Conservation (phyloP, 2,329 filamentous ascomycete genomes). For the Scytalidium sp. region DNA sequence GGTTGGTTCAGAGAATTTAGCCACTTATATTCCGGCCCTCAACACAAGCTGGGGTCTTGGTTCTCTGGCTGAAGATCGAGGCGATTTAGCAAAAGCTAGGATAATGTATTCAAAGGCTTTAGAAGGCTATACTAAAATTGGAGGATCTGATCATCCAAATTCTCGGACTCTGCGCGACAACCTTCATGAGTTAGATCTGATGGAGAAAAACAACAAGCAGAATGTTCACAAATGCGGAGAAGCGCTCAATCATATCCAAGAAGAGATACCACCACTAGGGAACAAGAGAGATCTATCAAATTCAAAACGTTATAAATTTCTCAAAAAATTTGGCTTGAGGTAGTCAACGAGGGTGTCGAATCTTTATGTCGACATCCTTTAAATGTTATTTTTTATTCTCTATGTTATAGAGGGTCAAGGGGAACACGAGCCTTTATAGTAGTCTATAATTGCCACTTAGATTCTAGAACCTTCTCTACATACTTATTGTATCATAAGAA, state of each 20-base stretch:
- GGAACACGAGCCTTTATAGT: neutral
- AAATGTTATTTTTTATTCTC: no score
- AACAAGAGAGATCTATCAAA: neutral
- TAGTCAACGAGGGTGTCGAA: neutral
- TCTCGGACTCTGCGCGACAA: conserved; percentile 7
- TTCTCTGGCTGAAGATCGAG: conserved; percentile 24
- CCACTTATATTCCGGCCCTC: neutral
- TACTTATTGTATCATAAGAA: no score
- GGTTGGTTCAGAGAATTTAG: conserved; percentile 2
- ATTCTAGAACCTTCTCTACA: neutral
- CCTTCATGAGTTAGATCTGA: conserved; percentile 8
- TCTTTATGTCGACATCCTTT: no score
- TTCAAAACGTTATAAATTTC: conserved; percentile 3
- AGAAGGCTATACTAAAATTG: conserved; percentile 15
- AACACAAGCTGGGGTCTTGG: conserved; percentile 9
- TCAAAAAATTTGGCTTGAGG: conserved; percentile 3
- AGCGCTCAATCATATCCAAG: neutral
- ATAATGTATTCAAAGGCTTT: conserved; percentile 16
- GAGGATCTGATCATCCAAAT: conserved; percentile 14
- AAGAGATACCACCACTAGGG: neutral
- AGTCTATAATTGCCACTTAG: neutral
- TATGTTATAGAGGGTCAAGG: neutral
- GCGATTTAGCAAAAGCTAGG: conserved; percentile 19
- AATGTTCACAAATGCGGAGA: neutral
- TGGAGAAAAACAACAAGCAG: neutral